A percentile compares a stretch with the other conserved stretches of the same genome.
These are phyloP conservation scores for Pythium dissimile DNA, from an alignment of 352 stramenopile genomes.

Conservation along the genomic window DNA sequence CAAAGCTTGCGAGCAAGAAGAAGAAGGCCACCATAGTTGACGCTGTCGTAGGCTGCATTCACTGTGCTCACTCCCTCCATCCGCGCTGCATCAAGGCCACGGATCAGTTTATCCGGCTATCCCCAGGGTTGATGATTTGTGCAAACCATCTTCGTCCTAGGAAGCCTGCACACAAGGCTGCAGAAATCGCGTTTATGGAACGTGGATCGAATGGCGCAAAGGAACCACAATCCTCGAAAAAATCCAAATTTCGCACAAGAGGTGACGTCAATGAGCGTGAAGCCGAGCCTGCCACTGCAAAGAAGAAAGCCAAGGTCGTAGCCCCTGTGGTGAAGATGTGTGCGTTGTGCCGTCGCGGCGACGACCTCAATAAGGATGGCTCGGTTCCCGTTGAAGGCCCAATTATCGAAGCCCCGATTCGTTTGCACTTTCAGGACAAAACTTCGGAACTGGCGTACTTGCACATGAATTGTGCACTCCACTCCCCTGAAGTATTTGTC, in stretches of 20 bases:
- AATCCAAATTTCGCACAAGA: slow-evolving; percentile 5
- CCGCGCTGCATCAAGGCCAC: slow-evolving; percentile 69
- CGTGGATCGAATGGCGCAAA: neutral
- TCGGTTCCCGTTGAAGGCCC: slow-evolving; percentile 44
- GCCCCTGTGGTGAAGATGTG: slow-evolving; percentile 39
- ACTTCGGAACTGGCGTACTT: slow-evolving; percentile 62
- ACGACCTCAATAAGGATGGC: slow-evolving; percentile 22
- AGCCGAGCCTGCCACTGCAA: slow-evolving; percentile 12
- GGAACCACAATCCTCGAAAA: neutral
- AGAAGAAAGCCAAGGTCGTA: slow-evolving; percentile 20
- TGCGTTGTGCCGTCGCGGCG: slow-evolving; percentile 55
- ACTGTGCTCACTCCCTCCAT: slow-evolving; percentile 82
- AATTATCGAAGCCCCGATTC: slow-evolving; percentile 74
- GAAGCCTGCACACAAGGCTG: neutral
- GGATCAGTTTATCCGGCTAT: slow-evolving; percentile 81
- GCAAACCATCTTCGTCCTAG: slow-evolving; percentile 64
- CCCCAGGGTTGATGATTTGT: slow-evolving; percentile 87
- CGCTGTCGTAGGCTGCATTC: slow-evolving; percentile 80
- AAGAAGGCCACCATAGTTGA: slow-evolving; percentile 42
- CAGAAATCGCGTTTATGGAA: neutral
- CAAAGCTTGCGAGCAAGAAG: slow-evolving; percentile 31
- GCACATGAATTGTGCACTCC: slow-evolving; percentile 79
- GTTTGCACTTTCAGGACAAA: slow-evolving; percentile 67
- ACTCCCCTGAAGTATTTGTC: slow-evolving; percentile 81
- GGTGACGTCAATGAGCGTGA: slow-evolving; percentile 14